Evolutionary conservation across 108 stramenopile genomes (phyloP).

Genomic region (Cylindrotheca closterium): DNA sequence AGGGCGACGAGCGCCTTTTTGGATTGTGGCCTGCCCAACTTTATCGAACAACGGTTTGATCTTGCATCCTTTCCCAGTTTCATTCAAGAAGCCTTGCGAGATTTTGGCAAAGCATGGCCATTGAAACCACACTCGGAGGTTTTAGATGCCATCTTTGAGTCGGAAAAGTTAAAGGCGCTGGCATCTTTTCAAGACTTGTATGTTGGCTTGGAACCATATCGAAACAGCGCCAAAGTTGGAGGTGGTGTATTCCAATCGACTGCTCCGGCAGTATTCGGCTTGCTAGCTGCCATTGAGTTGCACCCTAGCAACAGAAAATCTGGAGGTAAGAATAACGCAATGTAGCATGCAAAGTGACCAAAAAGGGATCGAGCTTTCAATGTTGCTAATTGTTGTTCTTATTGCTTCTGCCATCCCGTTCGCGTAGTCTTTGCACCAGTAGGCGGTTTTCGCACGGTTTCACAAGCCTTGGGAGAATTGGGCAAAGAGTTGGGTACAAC

Average conservation of each 20-base stretch:
- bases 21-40: constrained; percentile 81
- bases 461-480: constrained; percentile 52
- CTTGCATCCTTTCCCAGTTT: constrained; percentile 64
- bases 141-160: constrained; percentile 56
- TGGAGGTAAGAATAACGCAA: constrained; percentile 40
- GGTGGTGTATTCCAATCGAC: constrained; percentile 74
- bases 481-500: constrained; percentile 56
- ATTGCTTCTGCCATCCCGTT: too few relatives aligned
- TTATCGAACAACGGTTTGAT: constrained; percentile 79
- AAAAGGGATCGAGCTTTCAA: too few relatives aligned
- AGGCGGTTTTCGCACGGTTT: constrained; percentile 83
- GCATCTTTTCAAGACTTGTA: constrained; percentile 93
- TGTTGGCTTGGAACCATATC: constrained; percentile 85
- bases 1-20: constrained; percentile 62
- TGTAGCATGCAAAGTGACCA: too few relatives aligned
- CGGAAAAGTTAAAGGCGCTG: constrained; percentile 69
- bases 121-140: constrained; percentile 79
- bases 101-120: constrained; percentile 65
- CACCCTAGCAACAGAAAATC: constrained; percentile 69
- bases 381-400: too few relatives aligned
- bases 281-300: constrained; percentile 89
- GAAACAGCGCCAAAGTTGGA: constrained; percentile 35
- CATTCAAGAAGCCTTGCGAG: constrained; percentile 54
- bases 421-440: constrained; percentile 81
- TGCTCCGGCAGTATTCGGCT: constrained; percentile 90